These are phyloP conservation scores for Microthyrium microscopicum DNA, from an alignment of 2,329 filamentous ascomycete genomes.

Conservation along the genomic window DNA sequence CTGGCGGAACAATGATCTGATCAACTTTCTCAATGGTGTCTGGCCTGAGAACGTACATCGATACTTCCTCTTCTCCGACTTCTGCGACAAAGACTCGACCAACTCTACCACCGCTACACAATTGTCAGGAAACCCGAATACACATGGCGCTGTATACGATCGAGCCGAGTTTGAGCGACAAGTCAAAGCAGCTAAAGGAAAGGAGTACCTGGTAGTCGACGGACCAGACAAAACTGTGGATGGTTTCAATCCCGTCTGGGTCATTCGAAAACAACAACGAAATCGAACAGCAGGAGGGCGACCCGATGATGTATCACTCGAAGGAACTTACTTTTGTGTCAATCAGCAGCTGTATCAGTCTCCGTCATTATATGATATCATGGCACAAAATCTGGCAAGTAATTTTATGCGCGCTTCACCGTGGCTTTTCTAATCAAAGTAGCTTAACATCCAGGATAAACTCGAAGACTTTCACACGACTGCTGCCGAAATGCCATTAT, in stretches of 20 bases:
- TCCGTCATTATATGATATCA: slow-evolving; percentile 40
- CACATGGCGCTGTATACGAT: slow-evolving; percentile 26
- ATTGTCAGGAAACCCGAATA: slow-evolving; percentile 30
- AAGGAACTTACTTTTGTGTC: slow-evolving; percentile 45
- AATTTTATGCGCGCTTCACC: not conserved
- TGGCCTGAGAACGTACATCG: slow-evolving; percentile 45
- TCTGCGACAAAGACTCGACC: slow-evolving; percentile 44
- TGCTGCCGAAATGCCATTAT: slow-evolving; percentile 25
- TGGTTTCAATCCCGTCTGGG: slow-evolving; percentile 33
- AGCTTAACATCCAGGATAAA: slow-evolving; percentile 1
- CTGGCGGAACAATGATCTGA: slow-evolving; percentile 8
- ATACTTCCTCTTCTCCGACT: slow-evolving; percentile 47
- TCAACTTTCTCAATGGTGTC: slow-evolving; percentile 38
- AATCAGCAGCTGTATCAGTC: slow-evolving; percentile 45
- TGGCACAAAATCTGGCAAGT: slow-evolving; percentile 36
- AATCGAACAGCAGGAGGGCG: slow-evolving; percentile 9
- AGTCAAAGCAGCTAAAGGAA: slow-evolving; percentile 36
- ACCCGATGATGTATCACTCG: slow-evolving; percentile 22
- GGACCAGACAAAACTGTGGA: slow-evolving; percentile 35
- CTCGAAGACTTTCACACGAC: slow-evolving; percentile 3
- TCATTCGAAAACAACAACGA: slow-evolving; percentile 42
- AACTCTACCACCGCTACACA: slow-evolving; percentile 38
- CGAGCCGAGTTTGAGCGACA: slow-evolving; percentile 39
- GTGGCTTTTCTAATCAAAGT: not conserved
- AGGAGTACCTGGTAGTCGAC: slow-evolving; percentile 42